Conservation (phyloP, 2,329 filamentous ascomycete species). For the Trichoderma sp. region DNA sequence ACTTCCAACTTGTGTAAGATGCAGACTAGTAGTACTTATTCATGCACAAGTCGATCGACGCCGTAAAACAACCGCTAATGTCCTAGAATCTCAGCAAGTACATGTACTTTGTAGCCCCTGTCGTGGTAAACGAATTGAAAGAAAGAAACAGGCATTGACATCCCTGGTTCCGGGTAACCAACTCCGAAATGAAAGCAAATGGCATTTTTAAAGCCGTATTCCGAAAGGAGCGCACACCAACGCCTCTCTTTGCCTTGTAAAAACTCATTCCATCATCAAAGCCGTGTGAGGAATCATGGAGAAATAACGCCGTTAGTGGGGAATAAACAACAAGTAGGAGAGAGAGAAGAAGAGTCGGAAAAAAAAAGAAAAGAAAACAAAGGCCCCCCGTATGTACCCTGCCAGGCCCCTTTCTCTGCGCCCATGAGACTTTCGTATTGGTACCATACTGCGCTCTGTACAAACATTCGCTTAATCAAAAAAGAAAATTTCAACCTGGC, state of each 20-base stretch:
- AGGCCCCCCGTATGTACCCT: constrained; percentile 13
- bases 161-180: constrained; percentile 2
- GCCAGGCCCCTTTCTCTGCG: constrained; percentile 1
- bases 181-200: constrained; percentile 19
- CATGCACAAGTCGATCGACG: background rate
- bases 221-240: background rate
- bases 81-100: background rate
- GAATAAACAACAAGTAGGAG: background rate
- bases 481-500: background rate
- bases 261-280: constrained; percentile 3
- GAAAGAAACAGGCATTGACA: background rate
- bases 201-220: constrained; percentile 4
- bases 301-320: background rate
- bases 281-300: background rate
- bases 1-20: background rate
- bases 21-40: background rate
- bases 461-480: constrained; percentile 20
- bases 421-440: constrained; percentile 4
- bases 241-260: constrained; percentile 6
- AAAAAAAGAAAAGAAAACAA: background rate
- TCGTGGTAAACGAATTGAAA: background rate
- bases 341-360: background rate
- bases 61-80: background rate
- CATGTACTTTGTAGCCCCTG: background rate
- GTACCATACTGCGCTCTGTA: background rate